Evolutionary conservation across 2,329 filamentous ascomycete genomes (phyloP).

Genomic region (Parastagonospora nodorum): DNA sequence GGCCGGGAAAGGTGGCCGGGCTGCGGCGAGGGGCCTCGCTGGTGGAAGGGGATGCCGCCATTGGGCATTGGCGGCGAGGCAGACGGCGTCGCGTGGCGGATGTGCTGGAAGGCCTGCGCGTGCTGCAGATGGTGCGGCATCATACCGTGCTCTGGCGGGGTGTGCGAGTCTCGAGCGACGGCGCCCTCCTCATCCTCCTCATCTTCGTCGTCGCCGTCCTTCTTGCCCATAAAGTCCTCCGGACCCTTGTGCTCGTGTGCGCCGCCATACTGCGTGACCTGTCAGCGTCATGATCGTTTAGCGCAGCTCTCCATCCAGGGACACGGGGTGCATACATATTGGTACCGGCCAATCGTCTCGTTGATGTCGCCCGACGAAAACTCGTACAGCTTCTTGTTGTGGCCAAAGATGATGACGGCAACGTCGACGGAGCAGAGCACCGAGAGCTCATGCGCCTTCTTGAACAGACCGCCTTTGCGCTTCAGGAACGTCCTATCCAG

Average conservation of each 20-base stretch:
- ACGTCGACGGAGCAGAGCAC: conserved; percentile 98
- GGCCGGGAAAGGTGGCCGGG: conserved; percentile 74
- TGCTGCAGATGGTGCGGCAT: conserved; percentile 54
- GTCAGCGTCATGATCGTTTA: conserved; percentile 31
- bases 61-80: conserved; percentile 88
- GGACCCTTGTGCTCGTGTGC: conserved; percentile 97
- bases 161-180: conserved; percentile 70
- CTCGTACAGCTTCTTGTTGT: conserved; percentile 98
- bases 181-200: conserved; percentile 76
- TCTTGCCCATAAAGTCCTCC: conserved; percentile 83
- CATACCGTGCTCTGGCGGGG: conserved; percentile 66
- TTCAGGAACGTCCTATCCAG: conserved; percentile 88
- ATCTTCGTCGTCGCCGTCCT: conserved; percentile 75
- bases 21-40: conserved; percentile 81
- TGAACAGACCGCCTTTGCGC: conserved; percentile 97
- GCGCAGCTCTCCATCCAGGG: conserved; percentile 11
- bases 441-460: conserved; percentile 98
- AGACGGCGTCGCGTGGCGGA: conserved; percentile 81
- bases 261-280: conserved; percentile 73
- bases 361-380: conserved; percentile 95
- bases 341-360: conserved; percentile 84
- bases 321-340: conserved; percentile 72
- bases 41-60: conserved; percentile 65
- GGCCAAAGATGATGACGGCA: conserved; percentile 96
- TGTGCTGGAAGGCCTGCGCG: conserved; percentile 73